A percentile compares a stretch with the other conserved stretches of the same genome.
Evolutionary conservation across 2,329 filamentous ascomycete genomes (phyloP).

Genomic region (Pseudophaeomoniella oleicola): DNA sequence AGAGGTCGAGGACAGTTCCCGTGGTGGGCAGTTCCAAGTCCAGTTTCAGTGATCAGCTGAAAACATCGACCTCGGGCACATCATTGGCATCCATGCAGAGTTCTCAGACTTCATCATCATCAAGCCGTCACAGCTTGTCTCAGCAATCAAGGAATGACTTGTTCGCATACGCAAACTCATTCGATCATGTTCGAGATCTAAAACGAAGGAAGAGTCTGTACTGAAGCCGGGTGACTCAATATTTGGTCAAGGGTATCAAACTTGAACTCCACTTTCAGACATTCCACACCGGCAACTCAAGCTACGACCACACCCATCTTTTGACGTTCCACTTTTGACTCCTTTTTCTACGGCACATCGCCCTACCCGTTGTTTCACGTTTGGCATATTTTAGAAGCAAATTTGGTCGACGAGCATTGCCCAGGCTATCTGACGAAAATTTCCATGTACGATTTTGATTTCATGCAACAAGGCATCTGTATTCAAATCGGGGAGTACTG

Average conservation of each 20-base stretch:
- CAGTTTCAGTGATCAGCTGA: conserved; percentile 16
- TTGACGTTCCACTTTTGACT: background rate
- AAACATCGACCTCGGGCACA: conserved; percentile 63
- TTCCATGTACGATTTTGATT: no score
- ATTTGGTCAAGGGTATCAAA: no score
- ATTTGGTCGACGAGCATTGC: background rate
- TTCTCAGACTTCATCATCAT: conserved; percentile 34
- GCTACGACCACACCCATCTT: background rate
- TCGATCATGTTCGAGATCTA: conserved; percentile 59
- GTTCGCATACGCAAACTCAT: conserved; percentile 72
- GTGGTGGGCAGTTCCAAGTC: conserved; percentile 26
- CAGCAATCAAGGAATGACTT: conserved; percentile 67
- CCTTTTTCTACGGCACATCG: no score
- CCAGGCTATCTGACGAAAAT: background rate
- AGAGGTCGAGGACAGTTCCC: conserved; percentile 15
- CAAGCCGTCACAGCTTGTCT: conserved; percentile 42
- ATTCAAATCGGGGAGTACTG: no score
- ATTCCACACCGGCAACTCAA: no score
- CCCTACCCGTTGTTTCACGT: background rate
- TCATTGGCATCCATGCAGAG: conserved; percentile 70
- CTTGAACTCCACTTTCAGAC: no score
- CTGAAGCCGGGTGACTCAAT: background rate
- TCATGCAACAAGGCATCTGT: no score
- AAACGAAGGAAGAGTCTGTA: conserved; percentile 18
- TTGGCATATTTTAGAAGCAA: background rate